Evolutionary conservation across 768 basidiomycete species (phyloP).

Genomic region (Rhodotorula taiwanensis): DNA sequence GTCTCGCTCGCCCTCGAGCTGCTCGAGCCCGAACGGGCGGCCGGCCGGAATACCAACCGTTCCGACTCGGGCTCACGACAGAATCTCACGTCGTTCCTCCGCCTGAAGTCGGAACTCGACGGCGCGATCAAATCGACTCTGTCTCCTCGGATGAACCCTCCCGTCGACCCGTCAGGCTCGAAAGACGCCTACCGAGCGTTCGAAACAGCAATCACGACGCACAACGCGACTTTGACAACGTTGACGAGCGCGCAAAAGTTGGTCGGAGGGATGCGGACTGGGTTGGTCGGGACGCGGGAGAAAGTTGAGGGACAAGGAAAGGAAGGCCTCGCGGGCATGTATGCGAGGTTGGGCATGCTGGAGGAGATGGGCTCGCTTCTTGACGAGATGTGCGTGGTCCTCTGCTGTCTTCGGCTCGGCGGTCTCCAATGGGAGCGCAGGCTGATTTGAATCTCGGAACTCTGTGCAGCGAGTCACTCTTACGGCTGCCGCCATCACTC

Average conservation of each 20-base stretch:
- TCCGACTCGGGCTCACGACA: neutral
- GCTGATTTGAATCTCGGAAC: no score
- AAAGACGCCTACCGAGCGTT: conserved; percentile 86
- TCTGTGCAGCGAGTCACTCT: conserved; percentile 69
- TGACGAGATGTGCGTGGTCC: conserved; percentile 72
- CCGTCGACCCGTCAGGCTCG: conserved; percentile 66
- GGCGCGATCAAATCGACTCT: conserved; percentile 78
- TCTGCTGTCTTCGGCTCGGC: neutral
- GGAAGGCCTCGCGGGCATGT: conserved; percentile 81
- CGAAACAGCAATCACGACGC: conserved; percentile 86
- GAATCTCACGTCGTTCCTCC: conserved; percentile 62
- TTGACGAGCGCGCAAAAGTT: conserved; percentile 68
- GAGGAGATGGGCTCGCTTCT: conserved; percentile 93
- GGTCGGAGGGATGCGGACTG: conserved; percentile 60
- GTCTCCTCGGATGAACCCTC: conserved; percentile 73
- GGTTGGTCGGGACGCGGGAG: conserved; percentile 56
- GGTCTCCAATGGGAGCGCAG: no score
- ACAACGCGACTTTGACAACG: conserved; percentile 67
- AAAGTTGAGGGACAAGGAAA: conserved; percentile 59
- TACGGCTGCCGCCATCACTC: conserved; percentile 79
- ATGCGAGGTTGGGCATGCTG: conserved; percentile 78
- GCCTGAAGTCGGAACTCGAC: conserved; percentile 69
- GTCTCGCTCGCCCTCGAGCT: conserved; percentile 88
- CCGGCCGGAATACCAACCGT: conserved; percentile 52
- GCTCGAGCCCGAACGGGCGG: conserved; percentile 60